A percentile compares a stretch with the other conserved stretches of the same genome.
Conservation (phyloP, 768 basidiomycete genomes). For the Mycena sanguinolenta region DNA sequence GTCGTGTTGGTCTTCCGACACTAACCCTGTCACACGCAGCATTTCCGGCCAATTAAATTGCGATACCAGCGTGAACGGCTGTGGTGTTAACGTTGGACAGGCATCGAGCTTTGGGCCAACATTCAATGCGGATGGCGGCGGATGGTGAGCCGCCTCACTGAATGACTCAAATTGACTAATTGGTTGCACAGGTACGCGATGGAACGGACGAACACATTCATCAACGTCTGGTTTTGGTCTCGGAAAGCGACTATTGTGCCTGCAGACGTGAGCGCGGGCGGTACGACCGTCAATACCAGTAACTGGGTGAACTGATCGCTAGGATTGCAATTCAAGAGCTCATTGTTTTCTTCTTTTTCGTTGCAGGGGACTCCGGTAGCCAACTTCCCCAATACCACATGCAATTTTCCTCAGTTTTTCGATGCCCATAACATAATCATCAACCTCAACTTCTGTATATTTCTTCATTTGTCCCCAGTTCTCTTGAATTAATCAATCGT, state of each 20-base stretch:
- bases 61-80: slow-evolving; percentile 52
- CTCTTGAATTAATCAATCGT: too few relatives aligned
- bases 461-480: neutral
- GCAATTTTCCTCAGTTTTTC: slow-evolving; percentile 70
- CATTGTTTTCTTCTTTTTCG: neutral
- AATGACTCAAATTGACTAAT: too few relatives aligned
- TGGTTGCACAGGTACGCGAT: slow-evolving; percentile 51
- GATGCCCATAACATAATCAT: slow-evolving; percentile 74
- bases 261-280: slow-evolving; percentile 59
- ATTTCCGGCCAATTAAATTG: slow-evolving; percentile 41
- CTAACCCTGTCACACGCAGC: slow-evolving; percentile 31
- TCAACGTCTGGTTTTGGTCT: slow-evolving; percentile 83
- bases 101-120: slow-evolving; percentile 66
- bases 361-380: slow-evolving; percentile 68
- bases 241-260: slow-evolving; percentile 64
- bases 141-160: slow-evolving; percentile 55
- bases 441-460: slow-evolving; percentile 60
- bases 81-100: slow-evolving; percentile 55
- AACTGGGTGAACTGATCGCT: slow-evolving; percentile 60
- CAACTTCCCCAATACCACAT: slow-evolving; percentile 70
- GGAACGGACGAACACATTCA: slow-evolving; percentile 66
- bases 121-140: slow-evolving; percentile 71
- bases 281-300: slow-evolving; percentile 56
- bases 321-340: neutral
- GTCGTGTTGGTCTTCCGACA: neutral